phyloP scores from a whole-genome alignment of 371 early-diverging fungal species.

The Rhizomucor pusillus region DNA sequence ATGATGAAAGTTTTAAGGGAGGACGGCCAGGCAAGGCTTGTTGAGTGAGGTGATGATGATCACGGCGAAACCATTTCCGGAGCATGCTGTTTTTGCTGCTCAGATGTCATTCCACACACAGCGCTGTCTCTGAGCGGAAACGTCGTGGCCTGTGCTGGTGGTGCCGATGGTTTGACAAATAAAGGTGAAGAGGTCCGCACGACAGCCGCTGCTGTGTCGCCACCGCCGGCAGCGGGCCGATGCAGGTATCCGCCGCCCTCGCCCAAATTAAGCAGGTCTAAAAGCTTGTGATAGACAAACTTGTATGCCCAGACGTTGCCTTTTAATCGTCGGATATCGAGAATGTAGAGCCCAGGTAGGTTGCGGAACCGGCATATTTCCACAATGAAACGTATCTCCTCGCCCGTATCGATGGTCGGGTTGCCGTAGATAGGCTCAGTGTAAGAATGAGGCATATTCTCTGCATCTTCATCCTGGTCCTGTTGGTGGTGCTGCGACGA shows the following conservation, averaged over 20 bases:
- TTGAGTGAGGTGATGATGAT: too few relatives aligned
- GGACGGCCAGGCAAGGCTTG: too few relatives aligned
- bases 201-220: not conserved
- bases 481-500: not conserved
- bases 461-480: not conserved
- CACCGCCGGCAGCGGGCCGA: not conserved
- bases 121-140: not conserved
- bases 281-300: slow-evolving; percentile 76
- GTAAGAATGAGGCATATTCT: not conserved
- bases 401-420: slow-evolving; percentile 77
- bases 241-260: slow-evolving; percentile 5
- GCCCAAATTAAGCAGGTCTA: slow-evolving; percentile 50
- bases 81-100: too few relatives aligned
- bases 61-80: too few relatives aligned
- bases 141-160: not conserved
- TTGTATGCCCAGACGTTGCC: slow-evolving; percentile 93
- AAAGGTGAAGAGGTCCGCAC: slow-evolving; percentile 1
- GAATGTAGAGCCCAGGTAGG: slow-evolving; percentile 79
- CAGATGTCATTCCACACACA: not conserved
- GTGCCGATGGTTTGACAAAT: not conserved
- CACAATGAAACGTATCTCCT: slow-evolving; percentile 76
- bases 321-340: slow-evolving; percentile 79
- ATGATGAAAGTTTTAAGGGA: too few relatives aligned
- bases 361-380: slow-evolving; percentile 88
- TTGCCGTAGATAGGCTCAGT: slow-evolving; percentile 89